Base-by-base conservation (phyloP, 345 rosid genomes). In the Hypericum perforatum region DNA sequence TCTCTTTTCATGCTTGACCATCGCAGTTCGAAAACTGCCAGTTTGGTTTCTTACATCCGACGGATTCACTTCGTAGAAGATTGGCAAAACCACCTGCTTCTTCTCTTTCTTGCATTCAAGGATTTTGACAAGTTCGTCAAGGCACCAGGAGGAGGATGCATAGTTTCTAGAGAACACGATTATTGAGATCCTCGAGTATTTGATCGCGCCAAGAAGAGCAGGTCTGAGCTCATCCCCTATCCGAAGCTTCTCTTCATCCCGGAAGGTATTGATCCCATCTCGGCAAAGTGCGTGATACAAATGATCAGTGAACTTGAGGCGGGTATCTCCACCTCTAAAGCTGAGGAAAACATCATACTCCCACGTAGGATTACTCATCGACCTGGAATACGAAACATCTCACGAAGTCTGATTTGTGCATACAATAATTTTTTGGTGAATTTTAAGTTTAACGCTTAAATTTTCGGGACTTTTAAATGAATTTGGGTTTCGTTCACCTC, bases 121-220 rank as follows among this genome's bases (percentile, higher is more conserved):
- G 11, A 52, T 52, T 6, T 36, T 37, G 7, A 52, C 55, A 36
- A 52, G 55, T 41, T 52, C 41, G 11, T 52, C 42, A 11, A 52
- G 55, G 41, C 55, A 52, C 55, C 55, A 52, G 6, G 16, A 36
- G 5, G 55, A 52, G 4, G 41, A 36, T 7, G 42, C 55, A n/a
- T 36, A 52, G 41, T 52, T 41, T 16, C 14, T 52, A 5, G 55
- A 52, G 40, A 51, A 11, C 54, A 51, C 54, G 11, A 36, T 11
- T 16, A 51, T 5, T 14, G 4, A 51, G 41, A 52, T 11, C 8
- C 7, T 36, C 16, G 55, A 52, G 10, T 32, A 41, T n/a, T 36
- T 8, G 12, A 52, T 32, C 39, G 55, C 55, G 9, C 39, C n/a
- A 40, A 11, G 55, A 14, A 52, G 37, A 22, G 32, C 32, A 22